Evolutionary conservation across 1,284 basidiomycete species (phyloP).

Genomic region (Hemileia vastatrix): DNA sequence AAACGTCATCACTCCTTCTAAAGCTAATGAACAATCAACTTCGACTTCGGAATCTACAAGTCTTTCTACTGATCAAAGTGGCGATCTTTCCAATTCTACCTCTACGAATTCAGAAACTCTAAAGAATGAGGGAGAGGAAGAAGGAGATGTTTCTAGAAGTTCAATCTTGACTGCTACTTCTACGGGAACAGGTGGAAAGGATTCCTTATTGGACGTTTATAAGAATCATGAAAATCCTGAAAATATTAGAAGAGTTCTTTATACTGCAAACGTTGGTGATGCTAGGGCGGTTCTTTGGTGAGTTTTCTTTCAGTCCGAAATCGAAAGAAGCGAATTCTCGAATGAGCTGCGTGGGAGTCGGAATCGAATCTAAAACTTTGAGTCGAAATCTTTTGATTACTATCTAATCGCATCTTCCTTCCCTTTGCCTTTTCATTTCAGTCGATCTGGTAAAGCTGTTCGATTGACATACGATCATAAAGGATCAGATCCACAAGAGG

Average conservation of each 20-base stretch:
- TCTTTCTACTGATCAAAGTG: neutral
- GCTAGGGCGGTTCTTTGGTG: slow-evolving; percentile 41
- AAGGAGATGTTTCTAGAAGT: neutral
- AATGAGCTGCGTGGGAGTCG: too few relatives aligned
- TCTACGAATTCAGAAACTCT: too few relatives aligned
- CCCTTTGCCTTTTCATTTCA: slow-evolving; percentile 11
- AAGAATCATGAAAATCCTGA: neutral
- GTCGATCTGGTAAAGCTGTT: slow-evolving; percentile 38
- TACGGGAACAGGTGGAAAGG: neutral
- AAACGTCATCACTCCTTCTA: neutral
- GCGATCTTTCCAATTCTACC: too few relatives aligned
- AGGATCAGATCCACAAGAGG: slow-evolving; percentile 39
- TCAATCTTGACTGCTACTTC: neutral
- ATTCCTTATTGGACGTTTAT: neutral
- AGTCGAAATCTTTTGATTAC: neutral
- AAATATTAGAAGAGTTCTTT: slow-evolving; percentile 31
- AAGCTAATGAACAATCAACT: neutral
- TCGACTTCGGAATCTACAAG: neutral
- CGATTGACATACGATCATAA: slow-evolving; percentile 44
- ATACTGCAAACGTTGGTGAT: too few relatives aligned
- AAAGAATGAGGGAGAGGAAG: neutral
- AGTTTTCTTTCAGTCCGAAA: slow-evolving; percentile 7
- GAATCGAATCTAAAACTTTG: neutral
- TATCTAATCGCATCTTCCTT: neutral
- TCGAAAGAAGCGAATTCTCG: neutral